Evolutionary conservation across 2,329 filamentous ascomycete genomes (phyloP).

Genomic region (Drechslera avenae): DNA sequence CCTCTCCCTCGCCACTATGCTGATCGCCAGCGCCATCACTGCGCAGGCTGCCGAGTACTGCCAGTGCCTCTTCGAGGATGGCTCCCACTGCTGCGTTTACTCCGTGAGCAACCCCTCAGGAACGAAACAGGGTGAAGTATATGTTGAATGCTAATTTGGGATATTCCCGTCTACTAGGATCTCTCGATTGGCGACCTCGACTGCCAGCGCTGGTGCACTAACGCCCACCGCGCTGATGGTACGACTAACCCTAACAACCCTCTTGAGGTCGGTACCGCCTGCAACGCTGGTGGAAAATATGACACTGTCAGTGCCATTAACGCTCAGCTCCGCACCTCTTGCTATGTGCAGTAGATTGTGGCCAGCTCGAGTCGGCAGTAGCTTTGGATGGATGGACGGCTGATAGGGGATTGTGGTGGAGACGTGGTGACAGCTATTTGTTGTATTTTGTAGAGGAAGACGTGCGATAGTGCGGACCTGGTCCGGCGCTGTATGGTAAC

Average conservation of each 20-base stretch:
- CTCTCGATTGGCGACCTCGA: conserved; percentile 3
- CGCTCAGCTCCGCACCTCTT: conserved; percentile 5
- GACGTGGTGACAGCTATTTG: not conserved
- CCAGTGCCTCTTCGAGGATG: conserved; percentile 7
- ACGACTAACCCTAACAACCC: conserved; percentile 3
- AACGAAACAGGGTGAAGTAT: not conserved
- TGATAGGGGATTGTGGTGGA: not conserved
- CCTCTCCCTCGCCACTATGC: conserved; percentile 2
- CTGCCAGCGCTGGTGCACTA: conserved; percentile 10
- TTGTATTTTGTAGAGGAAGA: not conserved
- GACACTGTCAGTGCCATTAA: conserved; percentile 4
- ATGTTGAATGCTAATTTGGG: conserved; percentile 1
- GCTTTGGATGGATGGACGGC: not conserved
- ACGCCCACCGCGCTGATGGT: conserved; percentile 4
- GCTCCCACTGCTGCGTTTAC: conserved; percentile 9
- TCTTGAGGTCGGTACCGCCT: conserved; percentile 6
- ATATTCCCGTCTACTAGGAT: not conserved
- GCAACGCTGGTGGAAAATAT: conserved; percentile 6
- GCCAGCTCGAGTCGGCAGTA: not conserved
- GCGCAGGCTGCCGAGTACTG: conserved; percentile 5
- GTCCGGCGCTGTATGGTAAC: not conserved
- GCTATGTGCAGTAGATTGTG: conserved; percentile 10
- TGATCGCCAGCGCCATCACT: conserved; percentile 3
- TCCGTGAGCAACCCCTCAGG: not conserved
- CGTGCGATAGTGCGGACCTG: not conserved